These are phyloP conservation scores for Aspergillus pseudotamarii DNA, from an alignment of 2,329 filamentous ascomycete species.

Conservation along the genomic window DNA sequence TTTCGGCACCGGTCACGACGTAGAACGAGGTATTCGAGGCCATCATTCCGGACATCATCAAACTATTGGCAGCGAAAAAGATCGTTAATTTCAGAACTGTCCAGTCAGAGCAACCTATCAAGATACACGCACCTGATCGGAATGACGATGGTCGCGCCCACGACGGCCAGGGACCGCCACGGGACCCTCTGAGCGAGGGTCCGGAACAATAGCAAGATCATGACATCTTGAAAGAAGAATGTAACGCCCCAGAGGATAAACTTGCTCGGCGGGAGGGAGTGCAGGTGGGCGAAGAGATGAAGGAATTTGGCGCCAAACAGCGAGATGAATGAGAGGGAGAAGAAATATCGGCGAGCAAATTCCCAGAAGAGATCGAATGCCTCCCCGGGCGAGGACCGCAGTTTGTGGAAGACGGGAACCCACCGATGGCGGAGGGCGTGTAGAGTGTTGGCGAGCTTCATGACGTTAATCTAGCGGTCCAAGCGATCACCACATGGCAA, in stretches of 20 bases:
- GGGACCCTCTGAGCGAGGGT: slow-evolving; percentile 26
- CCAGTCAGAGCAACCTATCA: neutral
- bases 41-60: slow-evolving; percentile 37
- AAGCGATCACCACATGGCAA: slow-evolving; percentile 6
- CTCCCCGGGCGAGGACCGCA: slow-evolving; percentile 19
- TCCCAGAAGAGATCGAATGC: slow-evolving; percentile 30
- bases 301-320: slow-evolving; percentile 30
- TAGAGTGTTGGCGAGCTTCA: slow-evolving; percentile 13
- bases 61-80: slow-evolving; percentile 15
- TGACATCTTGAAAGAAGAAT: slow-evolving; percentile 35
- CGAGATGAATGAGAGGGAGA: slow-evolving; percentile 30
- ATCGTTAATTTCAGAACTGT: neutral
- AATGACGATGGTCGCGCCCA: slow-evolving; percentile 27
- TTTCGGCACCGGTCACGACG: slow-evolving; percentile 38
- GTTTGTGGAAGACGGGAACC: slow-evolving; percentile 4
- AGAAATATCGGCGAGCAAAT: slow-evolving; percentile 34
- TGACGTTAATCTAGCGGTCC: neutral
- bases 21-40: slow-evolving; percentile 38
- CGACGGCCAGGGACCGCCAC: slow-evolving; percentile 22
- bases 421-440: slow-evolving; percentile 9
- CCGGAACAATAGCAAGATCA: slow-evolving; percentile 27
- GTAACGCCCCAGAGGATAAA: slow-evolving; percentile 32
- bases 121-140: slow-evolving; percentile 30
- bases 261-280: slow-evolving; percentile 26
- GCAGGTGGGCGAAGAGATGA: slow-evolving; percentile 32